Percentiles rank a stretch among this genome's conserved stretches.
phyloP scores from a whole-genome alignment of 192 early-diverging fungal species.

The Backusella australiensis region DNA sequence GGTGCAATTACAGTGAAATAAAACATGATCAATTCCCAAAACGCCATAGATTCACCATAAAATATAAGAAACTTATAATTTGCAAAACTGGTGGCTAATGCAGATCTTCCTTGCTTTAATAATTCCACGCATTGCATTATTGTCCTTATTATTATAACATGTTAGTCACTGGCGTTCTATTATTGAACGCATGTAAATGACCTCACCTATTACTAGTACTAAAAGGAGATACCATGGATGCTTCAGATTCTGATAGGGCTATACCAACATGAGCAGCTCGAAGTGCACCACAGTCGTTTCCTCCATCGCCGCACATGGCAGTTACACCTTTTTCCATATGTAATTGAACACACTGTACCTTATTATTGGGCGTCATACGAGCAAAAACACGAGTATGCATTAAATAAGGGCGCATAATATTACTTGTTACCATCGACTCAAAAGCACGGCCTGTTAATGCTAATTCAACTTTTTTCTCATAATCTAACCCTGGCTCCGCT shows the following conservation, averaged over 20 bases:
- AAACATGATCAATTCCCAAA: conserved; percentile 63
- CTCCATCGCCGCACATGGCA: conserved; percentile 87
- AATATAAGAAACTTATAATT: conserved; percentile 74
- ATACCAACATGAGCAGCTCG: conserved; percentile 79
- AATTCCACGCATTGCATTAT: conserved; percentile 69
- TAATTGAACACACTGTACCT: conserved; percentile 67
- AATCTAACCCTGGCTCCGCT: neutral
- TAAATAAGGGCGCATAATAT: conserved; percentile 50
- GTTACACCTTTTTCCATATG: conserved; percentile 79
- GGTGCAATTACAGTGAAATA: conserved; percentile 72
- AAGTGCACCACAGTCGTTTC: conserved; percentile 85
- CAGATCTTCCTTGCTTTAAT: conserved; percentile 68
- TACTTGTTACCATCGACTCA: conserved; percentile 40
- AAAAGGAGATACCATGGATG: conserved; percentile 84
- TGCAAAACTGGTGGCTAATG: conserved; percentile 72
- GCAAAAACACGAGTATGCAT: conserved; percentile 74
- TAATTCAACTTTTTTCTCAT: conserved; percentile 50
- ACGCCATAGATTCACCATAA: conserved; percentile 75
- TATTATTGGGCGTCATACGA: conserved; percentile 77
- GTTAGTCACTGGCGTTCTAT: neutral
- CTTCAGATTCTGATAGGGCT: conserved; percentile 74
- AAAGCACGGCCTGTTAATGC: conserved; percentile 74
- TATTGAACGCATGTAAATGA: neutral
- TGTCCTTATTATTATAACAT: conserved; percentile 26
- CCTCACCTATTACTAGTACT: conserved; percentile 46